phyloP scores from a whole-genome alignment of 2,329 filamentous ascomycete genomes.

The Sporothrix euskadiensis region DNA sequence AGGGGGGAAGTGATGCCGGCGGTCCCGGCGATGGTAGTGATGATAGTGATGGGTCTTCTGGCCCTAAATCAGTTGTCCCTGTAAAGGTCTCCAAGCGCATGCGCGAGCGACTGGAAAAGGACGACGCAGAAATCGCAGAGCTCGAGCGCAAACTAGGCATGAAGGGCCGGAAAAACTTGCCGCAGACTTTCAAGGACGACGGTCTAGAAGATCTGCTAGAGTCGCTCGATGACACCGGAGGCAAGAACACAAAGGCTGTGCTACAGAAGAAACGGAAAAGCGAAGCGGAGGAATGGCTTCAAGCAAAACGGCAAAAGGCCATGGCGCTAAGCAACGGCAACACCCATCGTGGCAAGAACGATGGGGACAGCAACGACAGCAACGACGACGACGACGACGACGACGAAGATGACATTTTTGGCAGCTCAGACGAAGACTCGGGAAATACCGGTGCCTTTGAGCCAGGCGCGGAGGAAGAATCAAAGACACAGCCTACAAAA shows the following conservation, averaged over 20 bases:
- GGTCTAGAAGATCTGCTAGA: conserved; percentile 75
- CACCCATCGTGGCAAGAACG: conserved; percentile 35
- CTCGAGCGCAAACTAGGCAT: conserved; percentile 87
- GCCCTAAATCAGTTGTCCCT: conserved; percentile 7
- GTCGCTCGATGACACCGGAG: conserved; percentile 46
- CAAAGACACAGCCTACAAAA: conserved; percentile 33
- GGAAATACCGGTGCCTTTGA: conserved; percentile 33
- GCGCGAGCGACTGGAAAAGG: conserved; percentile 69
- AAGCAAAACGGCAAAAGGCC: conserved; percentile 57
- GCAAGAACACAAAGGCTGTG: conserved; percentile 49
- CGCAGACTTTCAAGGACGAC: conserved; percentile 75
- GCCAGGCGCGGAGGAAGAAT: neutral
- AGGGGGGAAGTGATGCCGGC: conserved; percentile 36
- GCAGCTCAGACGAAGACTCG: conserved; percentile 29
- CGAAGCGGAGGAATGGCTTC: conserved; percentile 62
- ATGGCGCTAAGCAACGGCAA: conserved; percentile 34
- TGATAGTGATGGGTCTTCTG: conserved; percentile 29
- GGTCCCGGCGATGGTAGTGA: conserved; percentile 30
- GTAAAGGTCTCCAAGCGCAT: conserved; percentile 42
- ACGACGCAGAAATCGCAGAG: conserved; percentile 85
- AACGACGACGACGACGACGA: conserved; percentile 32
- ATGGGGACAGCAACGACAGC: conserved; percentile 37
- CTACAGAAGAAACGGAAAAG: conserved; percentile 63
- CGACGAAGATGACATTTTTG: conserved; percentile 34
- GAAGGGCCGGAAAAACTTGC: conserved; percentile 71